Conservation (phyloP, 208 protist species). For the Acanthamoeba sp. region DNA sequence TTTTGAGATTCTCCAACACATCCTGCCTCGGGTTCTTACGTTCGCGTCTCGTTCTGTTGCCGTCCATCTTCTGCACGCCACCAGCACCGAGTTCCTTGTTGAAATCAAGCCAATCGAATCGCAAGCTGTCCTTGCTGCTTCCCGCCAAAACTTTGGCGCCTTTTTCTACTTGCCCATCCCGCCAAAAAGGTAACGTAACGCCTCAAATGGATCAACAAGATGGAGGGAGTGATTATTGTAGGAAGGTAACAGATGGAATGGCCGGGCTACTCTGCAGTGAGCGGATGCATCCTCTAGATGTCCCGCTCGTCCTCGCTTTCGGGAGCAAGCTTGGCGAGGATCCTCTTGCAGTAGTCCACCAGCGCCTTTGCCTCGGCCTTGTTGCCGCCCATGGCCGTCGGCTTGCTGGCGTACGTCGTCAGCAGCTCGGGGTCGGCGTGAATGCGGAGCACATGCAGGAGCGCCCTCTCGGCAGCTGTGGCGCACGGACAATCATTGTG, state of each 20-base stretch:
- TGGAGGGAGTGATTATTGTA: too few species aligned
- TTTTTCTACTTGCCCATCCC: too few species aligned
- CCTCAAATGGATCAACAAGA: too few species aligned
- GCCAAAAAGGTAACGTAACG: too few species aligned
- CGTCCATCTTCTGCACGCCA: neutral
- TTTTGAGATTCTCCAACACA: slow-evolving; percentile 62
- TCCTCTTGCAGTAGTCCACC: slow-evolving; percentile 61
- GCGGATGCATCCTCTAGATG: too few species aligned
- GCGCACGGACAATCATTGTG: too few species aligned
- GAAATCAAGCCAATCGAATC: too few species aligned
- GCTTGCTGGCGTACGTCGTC: slow-evolving; percentile 52
- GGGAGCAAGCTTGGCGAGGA: slow-evolving; percentile 54
- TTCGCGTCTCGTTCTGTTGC: slow-evolving; percentile 4
- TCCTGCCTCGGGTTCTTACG: slow-evolving; percentile 50
- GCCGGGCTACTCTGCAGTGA: too few species aligned
- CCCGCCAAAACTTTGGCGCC: too few species aligned
- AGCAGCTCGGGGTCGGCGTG: slow-evolving; percentile 53
- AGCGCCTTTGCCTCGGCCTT: slow-evolving; percentile 58
- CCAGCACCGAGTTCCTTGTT: too few species aligned
- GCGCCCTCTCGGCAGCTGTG: slow-evolving; percentile 43
- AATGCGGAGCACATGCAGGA: slow-evolving; percentile 56
- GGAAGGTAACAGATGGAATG: too few species aligned
- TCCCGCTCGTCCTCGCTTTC: slow-evolving; percentile 59
- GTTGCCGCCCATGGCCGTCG: slow-evolving; percentile 41
- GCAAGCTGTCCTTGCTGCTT: too few species aligned